phyloP scores from a whole-genome alignment of 805 yeast species.

The Zygosaccharomyces kombuchaensis region DNA sequence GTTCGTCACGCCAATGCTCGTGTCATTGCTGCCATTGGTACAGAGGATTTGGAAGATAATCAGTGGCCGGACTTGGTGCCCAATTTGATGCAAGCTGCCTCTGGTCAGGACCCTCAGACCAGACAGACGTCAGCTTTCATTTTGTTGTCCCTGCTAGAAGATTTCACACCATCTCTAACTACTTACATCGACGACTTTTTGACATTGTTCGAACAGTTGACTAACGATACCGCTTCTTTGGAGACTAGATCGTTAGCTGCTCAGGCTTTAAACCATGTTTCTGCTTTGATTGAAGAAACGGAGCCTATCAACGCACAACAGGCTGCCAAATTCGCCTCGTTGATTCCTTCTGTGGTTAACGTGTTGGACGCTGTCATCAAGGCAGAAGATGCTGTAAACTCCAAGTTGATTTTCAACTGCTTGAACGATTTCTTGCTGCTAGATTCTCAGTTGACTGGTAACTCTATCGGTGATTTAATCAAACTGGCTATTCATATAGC shows the following conservation, averaged over 20 bases:
- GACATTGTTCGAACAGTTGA: constrained; percentile 62
- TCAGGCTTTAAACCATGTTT: constrained; percentile 65
- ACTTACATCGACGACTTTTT: constrained; percentile 64
- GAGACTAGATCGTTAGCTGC: constrained; percentile 81
- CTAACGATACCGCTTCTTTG: constrained; percentile 57
- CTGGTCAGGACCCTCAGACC: constrained; percentile 48
- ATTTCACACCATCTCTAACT: constrained; percentile 53
- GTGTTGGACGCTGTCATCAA: constrained; percentile 72
- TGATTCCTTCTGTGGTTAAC: constrained; percentile 75
- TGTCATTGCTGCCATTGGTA: constrained; percentile 81
- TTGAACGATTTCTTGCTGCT: constrained; percentile 73
- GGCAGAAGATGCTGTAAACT: constrained; percentile 65
- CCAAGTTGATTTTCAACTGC: constrained; percentile 74
- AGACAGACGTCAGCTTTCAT: constrained; percentile 83
- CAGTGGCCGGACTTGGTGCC: constrained; percentile 79
- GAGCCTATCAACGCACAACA: constrained; percentile 44
- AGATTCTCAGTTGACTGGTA: constrained; percentile 76
- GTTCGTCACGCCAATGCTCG: constrained; percentile 89
- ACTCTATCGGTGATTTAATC: constrained; percentile 62
- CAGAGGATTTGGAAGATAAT: constrained; percentile 60
- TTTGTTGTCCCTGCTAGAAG: constrained; percentile 72
- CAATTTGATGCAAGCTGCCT: constrained; percentile 62
- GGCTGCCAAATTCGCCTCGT: constrained; percentile 50
- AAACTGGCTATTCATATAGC: constrained; percentile 75
- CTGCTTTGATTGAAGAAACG: constrained; percentile 62